A percentile compares a stretch with the other conserved stretches of the same genome.
Evolutionary conservation across 2,329 filamentous ascomycete species (phyloP).

Genomic region (Nigrospora sphaerica): DNA sequence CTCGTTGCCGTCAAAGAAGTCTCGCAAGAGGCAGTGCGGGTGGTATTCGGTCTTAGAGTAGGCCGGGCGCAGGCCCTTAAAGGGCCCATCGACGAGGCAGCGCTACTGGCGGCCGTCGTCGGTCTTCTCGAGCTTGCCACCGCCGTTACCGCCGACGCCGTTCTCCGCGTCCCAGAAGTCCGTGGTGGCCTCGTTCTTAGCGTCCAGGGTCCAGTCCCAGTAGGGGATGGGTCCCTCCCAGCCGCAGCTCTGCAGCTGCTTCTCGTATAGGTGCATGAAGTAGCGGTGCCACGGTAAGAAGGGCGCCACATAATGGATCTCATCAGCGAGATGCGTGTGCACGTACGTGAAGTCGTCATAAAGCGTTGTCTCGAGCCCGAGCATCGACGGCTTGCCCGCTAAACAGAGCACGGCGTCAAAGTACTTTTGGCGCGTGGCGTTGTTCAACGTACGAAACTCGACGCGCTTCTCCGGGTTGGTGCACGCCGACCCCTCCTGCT

Average conservation of each 20-base stretch:
- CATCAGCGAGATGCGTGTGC: not conserved
- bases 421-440: not conserved
- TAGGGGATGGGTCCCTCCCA: constrained; percentile 1
- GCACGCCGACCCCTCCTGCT: not conserved
- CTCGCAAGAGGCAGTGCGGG: not conserved
- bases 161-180: not conserved
- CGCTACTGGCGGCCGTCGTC: not conserved
- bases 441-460: not conserved
- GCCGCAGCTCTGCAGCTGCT: not conserved
- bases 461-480: not conserved
- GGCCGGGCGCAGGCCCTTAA: not conserved
- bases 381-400: not conserved
- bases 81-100: not conserved
- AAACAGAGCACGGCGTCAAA: not conserved
- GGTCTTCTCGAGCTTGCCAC: not conserved
- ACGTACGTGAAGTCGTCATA: constrained; percentile 3
- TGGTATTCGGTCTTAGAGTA: not conserved
- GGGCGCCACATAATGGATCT: not conserved
- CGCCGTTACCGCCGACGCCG: not conserved
- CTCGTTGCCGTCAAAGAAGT: not conserved
- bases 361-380: not conserved
- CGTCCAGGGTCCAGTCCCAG: constrained; percentile 1
- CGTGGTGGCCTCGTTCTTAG: not conserved
- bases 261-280: not conserved
- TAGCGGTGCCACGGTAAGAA: constrained; percentile 3